Evolutionary conservation across 176 grass and related monocot genomes (phyloP).

Genomic region (Lolium multiflorum): DNA sequence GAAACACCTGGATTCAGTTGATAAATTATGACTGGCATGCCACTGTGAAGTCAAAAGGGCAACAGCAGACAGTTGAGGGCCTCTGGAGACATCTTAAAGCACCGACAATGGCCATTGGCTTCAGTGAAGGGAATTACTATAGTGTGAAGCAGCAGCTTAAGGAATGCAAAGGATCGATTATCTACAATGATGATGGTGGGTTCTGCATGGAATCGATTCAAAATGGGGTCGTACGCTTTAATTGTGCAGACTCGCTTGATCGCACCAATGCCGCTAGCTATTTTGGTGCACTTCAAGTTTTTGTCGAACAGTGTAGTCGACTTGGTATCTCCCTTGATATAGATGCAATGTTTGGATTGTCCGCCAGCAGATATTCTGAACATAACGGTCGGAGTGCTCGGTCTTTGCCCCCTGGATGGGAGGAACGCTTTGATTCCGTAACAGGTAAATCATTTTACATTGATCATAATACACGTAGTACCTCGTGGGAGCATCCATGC

Average conservation of each 20-base stretch:
- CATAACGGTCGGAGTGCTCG: constrained; percentile 52
- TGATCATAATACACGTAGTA: constrained; percentile 88
- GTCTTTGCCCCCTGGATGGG: constrained; percentile 88
- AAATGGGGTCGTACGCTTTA: constrained; percentile 97
- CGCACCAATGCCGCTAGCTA: constrained; percentile 98
- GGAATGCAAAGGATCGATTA: constrained; percentile 77
- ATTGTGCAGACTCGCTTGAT: constrained; percentile 99
- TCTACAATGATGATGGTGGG: constrained; percentile 67
- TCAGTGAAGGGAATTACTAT: constrained; percentile 93
- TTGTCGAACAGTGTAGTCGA: constrained; percentile 93
- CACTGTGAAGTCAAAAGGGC: constrained; percentile 78
- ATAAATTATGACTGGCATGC: constrained; percentile 99
- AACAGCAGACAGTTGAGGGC: constrained; percentile 85
- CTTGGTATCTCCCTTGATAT: constrained; percentile 79
- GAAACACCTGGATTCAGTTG: constrained; percentile 88
- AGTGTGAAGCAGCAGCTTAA: constrained; percentile 66
- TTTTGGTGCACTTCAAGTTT: constrained; percentile 98
- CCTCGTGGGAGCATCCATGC: constrained; percentile 93
- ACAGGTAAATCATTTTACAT: constrained; percentile 95
- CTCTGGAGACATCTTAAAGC: constrained; percentile 89
- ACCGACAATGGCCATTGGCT: constrained; percentile 83
- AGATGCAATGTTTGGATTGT: constrained; percentile 71
- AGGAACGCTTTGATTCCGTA: constrained; percentile 91
- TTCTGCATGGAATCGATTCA: constrained; percentile 85
- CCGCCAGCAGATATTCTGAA: constrained; percentile 63